Conservation (phyloP, 805 yeast genomes). For the Kazachstania africana region DNA sequence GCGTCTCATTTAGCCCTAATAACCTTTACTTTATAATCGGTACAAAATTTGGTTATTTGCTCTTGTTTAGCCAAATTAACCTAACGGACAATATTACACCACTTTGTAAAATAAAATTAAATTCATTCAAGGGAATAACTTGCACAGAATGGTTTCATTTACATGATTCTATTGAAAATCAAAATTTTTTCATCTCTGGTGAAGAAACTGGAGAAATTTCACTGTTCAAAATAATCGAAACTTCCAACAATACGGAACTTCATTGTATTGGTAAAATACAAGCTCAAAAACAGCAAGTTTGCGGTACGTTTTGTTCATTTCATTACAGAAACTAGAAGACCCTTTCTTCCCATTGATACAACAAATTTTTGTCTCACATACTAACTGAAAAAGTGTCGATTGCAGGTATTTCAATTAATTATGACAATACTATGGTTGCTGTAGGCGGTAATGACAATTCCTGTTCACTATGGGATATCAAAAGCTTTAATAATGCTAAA, state of each 20-base stretch:
- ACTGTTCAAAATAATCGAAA: constrained; percentile 26
- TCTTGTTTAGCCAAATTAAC: constrained; percentile 31
- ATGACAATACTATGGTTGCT: constrained; percentile 46
- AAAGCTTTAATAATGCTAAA: constrained; percentile 30
- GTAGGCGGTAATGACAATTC: constrained; percentile 79
- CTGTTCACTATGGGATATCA: constrained; percentile 67
- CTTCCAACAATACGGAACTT: background rate
- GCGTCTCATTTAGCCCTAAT: constrained; percentile 42
- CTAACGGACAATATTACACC: constrained; percentile 5
- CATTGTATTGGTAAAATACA: constrained; percentile 25
- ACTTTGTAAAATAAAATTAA: constrained; percentile 12
- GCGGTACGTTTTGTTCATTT: constrained; percentile 41
- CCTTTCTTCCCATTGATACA: constrained; percentile 2
- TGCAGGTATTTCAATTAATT: constrained; percentile 45
- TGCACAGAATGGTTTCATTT: constrained; percentile 55
- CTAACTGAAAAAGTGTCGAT: background rate
- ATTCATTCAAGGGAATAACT: constrained; percentile 35
- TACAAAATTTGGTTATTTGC: constrained; percentile 43
- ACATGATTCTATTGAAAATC: too few relatives aligned
- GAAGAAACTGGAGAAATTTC: constrained; percentile 52
- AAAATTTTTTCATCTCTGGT: constrained; percentile 41
- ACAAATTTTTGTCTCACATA: background rate
- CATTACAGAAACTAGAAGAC: too few relatives aligned
- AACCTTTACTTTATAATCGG: constrained; percentile 42
- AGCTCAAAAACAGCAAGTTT: constrained; percentile 47